Conservation (phyloP, 768 basidiomycete species). For the Tremella mesenterica region DNA sequence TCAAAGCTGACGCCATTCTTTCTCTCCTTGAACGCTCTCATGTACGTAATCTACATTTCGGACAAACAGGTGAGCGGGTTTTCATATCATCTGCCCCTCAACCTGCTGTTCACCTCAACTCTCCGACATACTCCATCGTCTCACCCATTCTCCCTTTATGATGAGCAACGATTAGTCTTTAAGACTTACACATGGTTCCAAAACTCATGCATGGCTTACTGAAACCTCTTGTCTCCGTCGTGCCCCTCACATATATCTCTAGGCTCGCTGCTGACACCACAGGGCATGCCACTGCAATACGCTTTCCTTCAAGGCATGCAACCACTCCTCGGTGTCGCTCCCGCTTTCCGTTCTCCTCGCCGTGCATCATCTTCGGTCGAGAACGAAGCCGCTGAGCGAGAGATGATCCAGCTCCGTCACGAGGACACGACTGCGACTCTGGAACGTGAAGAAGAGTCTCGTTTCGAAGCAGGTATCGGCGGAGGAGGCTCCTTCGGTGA, state of each 20-base stretch:
- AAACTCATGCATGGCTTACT: slow-evolving; percentile 47
- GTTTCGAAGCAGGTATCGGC: slow-evolving; percentile 30
- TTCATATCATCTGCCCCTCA: slow-evolving; percentile 21
- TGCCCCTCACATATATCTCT: neutral
- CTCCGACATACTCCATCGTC: neutral
- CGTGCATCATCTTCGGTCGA: slow-evolving; percentile 2
- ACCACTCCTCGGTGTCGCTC: slow-evolving; percentile 57
- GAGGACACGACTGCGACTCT: slow-evolving; percentile 19
- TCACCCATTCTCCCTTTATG: slow-evolving; percentile 47
- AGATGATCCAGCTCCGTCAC: slow-evolving; percentile 13
- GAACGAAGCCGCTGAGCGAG: slow-evolving; percentile 6
- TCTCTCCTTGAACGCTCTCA: too few relatives aligned
- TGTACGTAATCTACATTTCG: neutral
- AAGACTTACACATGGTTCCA: slow-evolving; percentile 46
- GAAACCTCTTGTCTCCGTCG: slow-evolving; percentile 22
- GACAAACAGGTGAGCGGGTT: slow-evolving; percentile 49
- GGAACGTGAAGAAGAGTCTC: slow-evolving; percentile 34
- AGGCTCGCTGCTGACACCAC: slow-evolving; percentile 15
- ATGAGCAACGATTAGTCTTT: slow-evolving; percentile 74
- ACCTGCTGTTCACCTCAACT: too few relatives aligned
- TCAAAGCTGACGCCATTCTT: slow-evolving; percentile 15
- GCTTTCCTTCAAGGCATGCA: slow-evolving; percentile 81
- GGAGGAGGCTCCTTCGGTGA: slow-evolving; percentile 28
- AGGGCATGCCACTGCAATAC: slow-evolving; percentile 64
- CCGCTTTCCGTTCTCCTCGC: slow-evolving; percentile 6